phyloP scores from a whole-genome alignment of 441 rosid genomes.

The Corymbia citriodora region DNA sequence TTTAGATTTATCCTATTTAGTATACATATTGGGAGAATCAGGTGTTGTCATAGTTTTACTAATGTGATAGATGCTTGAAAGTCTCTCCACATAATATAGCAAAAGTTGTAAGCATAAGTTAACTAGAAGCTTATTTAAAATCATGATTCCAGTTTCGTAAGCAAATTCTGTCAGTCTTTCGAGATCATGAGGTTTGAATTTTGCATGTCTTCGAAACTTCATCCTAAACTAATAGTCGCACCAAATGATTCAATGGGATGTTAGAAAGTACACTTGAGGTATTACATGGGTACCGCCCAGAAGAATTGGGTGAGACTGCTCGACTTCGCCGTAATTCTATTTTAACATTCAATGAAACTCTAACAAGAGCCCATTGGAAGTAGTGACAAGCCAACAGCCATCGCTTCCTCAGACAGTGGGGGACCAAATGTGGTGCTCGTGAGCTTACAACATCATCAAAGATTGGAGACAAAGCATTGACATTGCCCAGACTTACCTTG shows the following conservation, averaged over 20 bases:
- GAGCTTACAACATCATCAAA: background rate
- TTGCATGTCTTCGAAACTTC: background rate
- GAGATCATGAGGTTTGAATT: background rate
- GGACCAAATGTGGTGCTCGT: background rate
- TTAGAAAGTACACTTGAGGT: background rate
- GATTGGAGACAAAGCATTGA: background rate
- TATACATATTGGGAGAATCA: no score
- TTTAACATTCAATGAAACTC: background rate
- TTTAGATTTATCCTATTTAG: background rate
- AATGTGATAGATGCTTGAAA: background rate
- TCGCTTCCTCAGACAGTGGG: background rate
- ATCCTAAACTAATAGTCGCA: background rate
- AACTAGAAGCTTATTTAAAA: background rate
- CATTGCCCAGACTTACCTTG: background rate
- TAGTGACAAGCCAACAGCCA: background rate
- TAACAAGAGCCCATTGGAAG: background rate
- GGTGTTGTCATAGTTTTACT: background rate
- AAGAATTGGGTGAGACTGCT: background rate
- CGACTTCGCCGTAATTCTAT: background rate
- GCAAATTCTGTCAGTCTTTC: background rate
- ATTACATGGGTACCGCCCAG: background rate
- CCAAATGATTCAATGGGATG: background rate
- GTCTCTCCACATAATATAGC: background rate
- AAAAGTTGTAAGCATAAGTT: background rate
- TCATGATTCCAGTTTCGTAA: background rate